Percentiles rank a stretch among this genome's conserved stretches.
These are phyloP conservation scores for Citrus maxima DNA, from an alignment of 345 rosid genomes.

Conservation along the genomic window DNA sequence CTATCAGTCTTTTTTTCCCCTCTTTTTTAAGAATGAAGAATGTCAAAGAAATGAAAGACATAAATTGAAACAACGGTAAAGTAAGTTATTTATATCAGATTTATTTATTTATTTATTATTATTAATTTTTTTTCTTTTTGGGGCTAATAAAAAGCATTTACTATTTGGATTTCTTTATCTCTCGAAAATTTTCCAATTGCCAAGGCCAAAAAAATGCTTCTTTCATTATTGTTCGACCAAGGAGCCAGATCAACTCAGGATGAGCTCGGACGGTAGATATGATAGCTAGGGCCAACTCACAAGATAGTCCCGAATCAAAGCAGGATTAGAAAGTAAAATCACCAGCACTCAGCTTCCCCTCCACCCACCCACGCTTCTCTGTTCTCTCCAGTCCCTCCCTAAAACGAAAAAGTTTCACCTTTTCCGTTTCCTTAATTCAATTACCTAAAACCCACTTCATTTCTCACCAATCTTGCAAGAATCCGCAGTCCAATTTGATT, in stretches of 20 bases:
- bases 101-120: no score
- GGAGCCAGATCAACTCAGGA: background rate
- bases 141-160: no score
- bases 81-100: no score
- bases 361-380: background rate
- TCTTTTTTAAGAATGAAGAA: no score
- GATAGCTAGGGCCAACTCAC: background rate
- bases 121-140: no score
- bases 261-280: background rate
- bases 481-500: background rate
- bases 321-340: background rate
- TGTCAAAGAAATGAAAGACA: no score
- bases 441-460: background rate
- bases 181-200: no score
- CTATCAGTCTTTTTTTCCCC: no score
- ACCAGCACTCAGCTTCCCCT: background rate
- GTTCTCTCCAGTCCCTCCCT: background rate
- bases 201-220: background rate
- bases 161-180: no score
- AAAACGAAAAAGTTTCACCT: background rate
- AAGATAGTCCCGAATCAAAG: background rate
- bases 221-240: background rate
- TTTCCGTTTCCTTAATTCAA: background rate
- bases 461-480: background rate
- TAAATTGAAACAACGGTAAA: no score